Evolutionary conservation across 2,329 filamentous ascomycete genomes (phyloP).

Genomic region (Xylaria sp.): DNA sequence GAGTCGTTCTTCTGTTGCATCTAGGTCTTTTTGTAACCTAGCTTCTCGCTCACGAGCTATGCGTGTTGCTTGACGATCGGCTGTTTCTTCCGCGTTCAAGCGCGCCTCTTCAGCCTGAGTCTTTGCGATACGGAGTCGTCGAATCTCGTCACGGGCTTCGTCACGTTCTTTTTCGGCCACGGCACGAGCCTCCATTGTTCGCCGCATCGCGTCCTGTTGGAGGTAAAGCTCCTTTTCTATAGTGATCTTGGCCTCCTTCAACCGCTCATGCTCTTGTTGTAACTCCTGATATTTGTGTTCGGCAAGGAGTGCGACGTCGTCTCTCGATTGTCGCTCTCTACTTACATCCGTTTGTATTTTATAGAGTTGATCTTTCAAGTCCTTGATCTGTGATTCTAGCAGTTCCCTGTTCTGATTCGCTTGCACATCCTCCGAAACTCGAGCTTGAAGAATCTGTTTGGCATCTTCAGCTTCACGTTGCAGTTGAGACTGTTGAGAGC

Average conservation of each 20-base stretch:
- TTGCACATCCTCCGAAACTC: constrained; percentile 89
- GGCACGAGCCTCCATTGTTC: constrained; percentile 82
- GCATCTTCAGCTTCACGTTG: constrained; percentile 91
- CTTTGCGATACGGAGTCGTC: constrained; percentile 83
- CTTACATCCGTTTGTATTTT: constrained; percentile 88
- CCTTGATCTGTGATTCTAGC: constrained; percentile 85
- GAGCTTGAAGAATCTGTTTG: constrained; percentile 84
- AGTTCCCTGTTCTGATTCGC: constrained; percentile 83
- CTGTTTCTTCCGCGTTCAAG: constrained; percentile 80
- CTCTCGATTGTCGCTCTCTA: constrained; percentile 89
- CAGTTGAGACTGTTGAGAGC: constrained; percentile 82
- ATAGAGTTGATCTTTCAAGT: constrained; percentile 86
- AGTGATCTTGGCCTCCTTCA: constrained; percentile 95
- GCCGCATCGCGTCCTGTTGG: constrained; percentile 89
- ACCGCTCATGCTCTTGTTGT: constrained; percentile 82
- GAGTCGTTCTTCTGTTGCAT: constrained; percentile 79
- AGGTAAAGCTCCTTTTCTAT: constrained; percentile 98
- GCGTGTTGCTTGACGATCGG: constrained; percentile 80
- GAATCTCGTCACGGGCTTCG: constrained; percentile 86
- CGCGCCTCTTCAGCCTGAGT: constrained; percentile 87
- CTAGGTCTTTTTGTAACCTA: constrained; percentile 80
- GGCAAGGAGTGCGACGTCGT: constrained; percentile 89
- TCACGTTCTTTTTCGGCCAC: constrained; percentile 88
- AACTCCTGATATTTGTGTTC: constrained; percentile 88
- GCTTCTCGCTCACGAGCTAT: constrained; percentile 83